A percentile compares a stretch with the other conserved stretches of the same genome.
phyloP scores from a whole-genome alignment of 2,329 filamentous ascomycete genomes.

The Neofusicoccum ribis region DNA sequence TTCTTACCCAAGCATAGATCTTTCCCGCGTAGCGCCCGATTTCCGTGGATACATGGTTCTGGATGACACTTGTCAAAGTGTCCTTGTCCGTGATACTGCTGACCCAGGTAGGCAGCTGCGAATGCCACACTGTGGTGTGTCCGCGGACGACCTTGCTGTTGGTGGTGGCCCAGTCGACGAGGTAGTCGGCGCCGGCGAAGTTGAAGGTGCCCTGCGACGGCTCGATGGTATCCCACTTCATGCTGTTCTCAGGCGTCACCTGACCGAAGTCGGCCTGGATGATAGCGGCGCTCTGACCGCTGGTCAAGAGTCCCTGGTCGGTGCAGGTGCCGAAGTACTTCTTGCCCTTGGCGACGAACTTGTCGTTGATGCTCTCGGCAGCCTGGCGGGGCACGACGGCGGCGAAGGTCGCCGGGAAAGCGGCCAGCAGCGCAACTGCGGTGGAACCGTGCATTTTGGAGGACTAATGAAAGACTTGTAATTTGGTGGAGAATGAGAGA shows the following conservation, averaged over 20 bases:
- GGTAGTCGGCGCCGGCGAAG: slow-evolving; percentile 58
- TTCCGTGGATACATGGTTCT: slow-evolving; percentile 61
- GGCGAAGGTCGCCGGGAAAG: neutral
- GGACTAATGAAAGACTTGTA: neutral
- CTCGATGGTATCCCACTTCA: slow-evolving; percentile 67
- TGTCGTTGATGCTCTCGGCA: slow-evolving; percentile 46
- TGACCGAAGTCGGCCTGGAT: slow-evolving; percentile 64
- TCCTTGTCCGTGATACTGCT: slow-evolving; percentile 53
- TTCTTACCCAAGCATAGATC: slow-evolving; percentile 54
- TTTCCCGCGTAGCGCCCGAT: slow-evolving; percentile 64
- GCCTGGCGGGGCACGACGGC: slow-evolving; percentile 34
- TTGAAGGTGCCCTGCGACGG: slow-evolving; percentile 53
- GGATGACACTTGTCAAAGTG: slow-evolving; percentile 56
- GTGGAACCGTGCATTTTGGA: neutral
- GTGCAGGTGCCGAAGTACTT: slow-evolving; percentile 63
- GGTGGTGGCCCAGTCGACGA: slow-evolving; percentile 58
- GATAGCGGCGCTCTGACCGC: slow-evolving; percentile 53
- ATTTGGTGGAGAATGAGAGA: too few relatives aligned
- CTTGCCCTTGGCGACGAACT: slow-evolving; percentile 64
- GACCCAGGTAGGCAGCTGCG: slow-evolving; percentile 57
- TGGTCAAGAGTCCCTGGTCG: slow-evolving; percentile 55
- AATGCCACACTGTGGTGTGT: slow-evolving; percentile 67
- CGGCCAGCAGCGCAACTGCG: neutral
- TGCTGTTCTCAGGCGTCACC: slow-evolving; percentile 66
- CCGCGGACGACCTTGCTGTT: slow-evolving; percentile 64